Evolutionary conservation across 2,329 filamentous ascomycete genomes (phyloP).

Genomic region (Alternaria sp.): DNA sequence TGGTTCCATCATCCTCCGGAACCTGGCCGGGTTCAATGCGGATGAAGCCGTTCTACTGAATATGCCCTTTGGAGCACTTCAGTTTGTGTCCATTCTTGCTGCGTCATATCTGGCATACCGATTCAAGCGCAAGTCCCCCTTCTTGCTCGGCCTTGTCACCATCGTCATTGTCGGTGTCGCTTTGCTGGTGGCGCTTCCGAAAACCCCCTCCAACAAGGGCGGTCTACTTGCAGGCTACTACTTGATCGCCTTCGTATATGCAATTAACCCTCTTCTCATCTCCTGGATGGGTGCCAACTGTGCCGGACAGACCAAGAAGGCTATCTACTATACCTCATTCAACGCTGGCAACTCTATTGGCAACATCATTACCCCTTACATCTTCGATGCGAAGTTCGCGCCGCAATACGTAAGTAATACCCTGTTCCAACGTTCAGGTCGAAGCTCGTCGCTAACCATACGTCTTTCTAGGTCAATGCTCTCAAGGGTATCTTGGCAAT

Average conservation of each 20-base stretch:
- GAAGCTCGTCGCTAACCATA: not conserved
- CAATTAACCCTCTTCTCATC: constrained; percentile 70
- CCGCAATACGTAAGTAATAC: constrained; percentile 32
- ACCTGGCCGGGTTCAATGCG: constrained; percentile 66
- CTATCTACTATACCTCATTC: constrained; percentile 69
- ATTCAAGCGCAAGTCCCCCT: constrained; percentile 65
- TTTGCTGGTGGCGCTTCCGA: constrained; percentile 62
- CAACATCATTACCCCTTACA: constrained; percentile 60
- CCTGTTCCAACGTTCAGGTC: not conserved
- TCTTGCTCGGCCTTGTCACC: constrained; percentile 59
- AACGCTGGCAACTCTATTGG: constrained; percentile 69
- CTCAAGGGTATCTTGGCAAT: constrained; percentile 32
- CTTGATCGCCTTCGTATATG: constrained; percentile 71
- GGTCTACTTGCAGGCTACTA: constrained; percentile 69
- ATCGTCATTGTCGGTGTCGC: constrained; percentile 66
- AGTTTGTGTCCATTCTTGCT: constrained; percentile 31
- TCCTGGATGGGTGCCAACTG: constrained; percentile 76
- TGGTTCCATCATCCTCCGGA: constrained; percentile 62
- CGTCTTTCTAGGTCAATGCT: constrained; percentile 23
- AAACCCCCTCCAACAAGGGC: constrained; percentile 53
- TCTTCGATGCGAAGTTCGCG: constrained; percentile 30
- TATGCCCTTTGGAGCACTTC: constrained; percentile 60
- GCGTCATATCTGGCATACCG: constrained; percentile 65
- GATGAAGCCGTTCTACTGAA: constrained; percentile 66
- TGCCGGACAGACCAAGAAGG: constrained; percentile 72